Evolutionary conservation across 1,139 yeast species (phyloP), one percentile per base, ranked within the genome.

Genomic region (Magnusiomyces paraingens): DNA sequence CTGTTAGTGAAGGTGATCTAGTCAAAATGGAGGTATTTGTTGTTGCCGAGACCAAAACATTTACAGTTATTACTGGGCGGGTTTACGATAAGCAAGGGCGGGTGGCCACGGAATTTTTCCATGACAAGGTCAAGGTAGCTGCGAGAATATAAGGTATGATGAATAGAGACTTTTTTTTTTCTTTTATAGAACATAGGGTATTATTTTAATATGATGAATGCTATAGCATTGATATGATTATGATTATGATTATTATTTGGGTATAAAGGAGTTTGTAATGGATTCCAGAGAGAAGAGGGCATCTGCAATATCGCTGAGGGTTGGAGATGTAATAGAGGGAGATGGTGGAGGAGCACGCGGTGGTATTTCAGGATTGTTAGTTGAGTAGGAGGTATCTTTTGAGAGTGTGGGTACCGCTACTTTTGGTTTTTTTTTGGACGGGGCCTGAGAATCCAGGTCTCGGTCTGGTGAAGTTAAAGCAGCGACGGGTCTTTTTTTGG

Each of bases 301-400:
- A 5, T 38, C 15, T 38, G 41, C 18, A 38, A n/a, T 14, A 4
- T 20, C 15, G 10, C 20, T 43, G 10, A 22, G 32, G 32, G 32
- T 26, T 26, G 32, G 32, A 26, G 32, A 26, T 8, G 8, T 4
- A 4, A 8, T 26, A 26, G 32, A n/a, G n/a, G n/a, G 32, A 26
- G 32, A 26, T 8, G 32, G 32, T 26, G 32, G 32, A 26, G 32
- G 32, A 2, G 39, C 40, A 35, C 49, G 26, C n/a, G 49, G 18
- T 2, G 50, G 15, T 21, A 26, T 32, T 1, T 26, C 40, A 12
- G 45, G 17, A 15, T 10, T 11, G 29, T n/a, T 61, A 57, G 51
- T 64, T 66, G 55, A 62, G 62, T 32, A 58, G 64, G 46, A 60
- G 55, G 49, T 64, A 65, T 66, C 63, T 63, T n/a, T 26, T 47